Conservation (phyloP, 495 filamentous ascomycete species). For the Trypethelium eluteriae region DNA sequence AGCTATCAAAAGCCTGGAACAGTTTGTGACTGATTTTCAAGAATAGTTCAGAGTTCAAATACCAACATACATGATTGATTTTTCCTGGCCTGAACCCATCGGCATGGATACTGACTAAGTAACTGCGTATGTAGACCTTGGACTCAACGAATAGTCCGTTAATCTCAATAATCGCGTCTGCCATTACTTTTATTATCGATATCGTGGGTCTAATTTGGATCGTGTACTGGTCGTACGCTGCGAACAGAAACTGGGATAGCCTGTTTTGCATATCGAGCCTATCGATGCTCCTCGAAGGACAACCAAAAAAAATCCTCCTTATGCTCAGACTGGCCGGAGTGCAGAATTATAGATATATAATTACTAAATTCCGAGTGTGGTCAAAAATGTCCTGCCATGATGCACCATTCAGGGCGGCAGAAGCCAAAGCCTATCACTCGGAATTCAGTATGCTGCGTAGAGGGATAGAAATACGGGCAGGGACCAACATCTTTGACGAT, state of each 20-base stretch:
- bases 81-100: no score
- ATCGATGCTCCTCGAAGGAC: neutral
- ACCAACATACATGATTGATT: no score
- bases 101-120: neutral
- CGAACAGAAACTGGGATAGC: neutral
- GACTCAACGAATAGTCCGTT: neutral
- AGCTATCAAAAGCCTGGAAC: no score
- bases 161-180: neutral
- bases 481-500: neutral
- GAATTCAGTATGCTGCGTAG: no score
- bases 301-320: neutral
- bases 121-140: neutral
- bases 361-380: neutral
- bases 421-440: neutral
- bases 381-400: neutral
- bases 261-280: neutral
- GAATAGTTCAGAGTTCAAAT: no score
- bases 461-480: no score
- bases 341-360: no score
- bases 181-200: neutral
- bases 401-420: neutral
- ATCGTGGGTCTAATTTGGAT: neutral
- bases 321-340: no score
- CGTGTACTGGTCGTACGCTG: neutral
- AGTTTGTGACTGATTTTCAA: no score